Base-by-base conservation (phyloP, 1,284 basidiomycete genomes). In the Pisolithus thermaeus region DNA sequence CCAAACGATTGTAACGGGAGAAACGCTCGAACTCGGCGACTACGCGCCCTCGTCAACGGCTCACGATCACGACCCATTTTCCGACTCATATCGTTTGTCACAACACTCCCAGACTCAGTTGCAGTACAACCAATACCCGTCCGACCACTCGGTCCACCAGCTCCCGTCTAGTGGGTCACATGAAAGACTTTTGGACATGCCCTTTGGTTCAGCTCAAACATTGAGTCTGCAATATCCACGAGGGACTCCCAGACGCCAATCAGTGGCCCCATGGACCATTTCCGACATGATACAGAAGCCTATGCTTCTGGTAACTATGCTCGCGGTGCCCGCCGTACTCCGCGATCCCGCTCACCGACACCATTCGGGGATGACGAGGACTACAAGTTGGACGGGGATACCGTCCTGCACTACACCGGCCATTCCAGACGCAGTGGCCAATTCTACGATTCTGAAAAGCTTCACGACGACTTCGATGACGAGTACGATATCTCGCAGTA, bases 291-390 rank as follows among this genome's bases (percentile, higher is more conserved):
- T 56, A 67, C 77, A 1, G 84, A 85, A 58, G 82, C 80, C 2
- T 87, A 83, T 56, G 73, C 85, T 12, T 83, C 84, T 0, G 83
- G 81, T 6, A 72, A 74, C 50, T 68, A 75, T 57, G 72, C 79
- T 9, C 77, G 76, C n/a, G 66, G 74, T 18, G 65, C 72, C 4
- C 76, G 75, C 57, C 68, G 58, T 9, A 68, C 73, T 14, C 73
- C 81, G 32, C 78, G 83, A 47, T 87, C 85, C 20, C 78, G 85
- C 22, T 87, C 86, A 3, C 85, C 85, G 0, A 87, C 86, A 2
- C 84, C 85, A 7, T 80, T 81, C 7, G 76, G 77, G 12, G 84
- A 84, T 42, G 82, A 86, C 41, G 85, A 86, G 53, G 83, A 83
- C 59, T 85, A 85, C 53, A 73, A 74, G 52, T 71, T 83, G 27